Percentiles rank a stretch among this genome's conserved stretches.
These are phyloP conservation scores for Phalaenopsis hybrid DNA, from an alignment of 116 monocot species.

Conservation along the genomic window DNA sequence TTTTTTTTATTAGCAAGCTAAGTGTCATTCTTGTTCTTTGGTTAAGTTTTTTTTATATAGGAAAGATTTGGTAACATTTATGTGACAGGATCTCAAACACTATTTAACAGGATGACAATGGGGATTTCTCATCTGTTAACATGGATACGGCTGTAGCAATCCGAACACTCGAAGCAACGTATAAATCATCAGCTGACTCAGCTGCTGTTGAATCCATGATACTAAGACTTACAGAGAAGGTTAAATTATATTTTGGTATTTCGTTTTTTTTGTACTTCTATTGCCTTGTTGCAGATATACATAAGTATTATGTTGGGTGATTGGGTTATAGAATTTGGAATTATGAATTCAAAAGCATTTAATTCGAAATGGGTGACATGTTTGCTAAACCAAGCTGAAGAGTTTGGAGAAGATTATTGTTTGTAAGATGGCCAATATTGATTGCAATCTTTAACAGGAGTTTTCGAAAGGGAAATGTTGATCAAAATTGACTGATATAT, in stretches of 20 bases:
- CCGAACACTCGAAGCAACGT: slow-evolving; percentile 91
- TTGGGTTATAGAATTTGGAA: not conserved
- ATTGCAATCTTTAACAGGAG: not conserved
- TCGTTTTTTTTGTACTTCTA: not conserved
- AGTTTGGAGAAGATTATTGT: not conserved
- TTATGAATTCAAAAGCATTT: not conserved
- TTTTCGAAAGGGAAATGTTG: not conserved
- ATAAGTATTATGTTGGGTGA: not conserved
- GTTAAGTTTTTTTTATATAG: not conserved
- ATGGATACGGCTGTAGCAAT: slow-evolving; percentile 99
- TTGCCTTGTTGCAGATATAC: not conserved
- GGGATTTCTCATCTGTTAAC: slow-evolving; percentile 92
- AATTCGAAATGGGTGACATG: not conserved
- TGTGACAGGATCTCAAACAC: slow-evolving; percentile 9
- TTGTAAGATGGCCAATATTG: not conserved
- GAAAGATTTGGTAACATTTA: not conserved
- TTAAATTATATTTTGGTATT: slow-evolving; percentile 3
- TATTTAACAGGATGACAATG: slow-evolving; percentile 82
- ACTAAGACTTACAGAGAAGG: slow-evolving; percentile 75
- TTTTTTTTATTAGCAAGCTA: not conserved
- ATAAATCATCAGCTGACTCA: slow-evolving; percentile 78
- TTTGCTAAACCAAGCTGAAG: not conserved
- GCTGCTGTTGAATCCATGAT: slow-evolving; percentile 74
- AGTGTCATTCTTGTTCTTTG: not conserved
- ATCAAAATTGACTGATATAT: not conserved